These are phyloP conservation scores for Helianthus tuberosus DNA, from an alignment of 129 eudicot genomes.

Conservation along the genomic window DNA sequence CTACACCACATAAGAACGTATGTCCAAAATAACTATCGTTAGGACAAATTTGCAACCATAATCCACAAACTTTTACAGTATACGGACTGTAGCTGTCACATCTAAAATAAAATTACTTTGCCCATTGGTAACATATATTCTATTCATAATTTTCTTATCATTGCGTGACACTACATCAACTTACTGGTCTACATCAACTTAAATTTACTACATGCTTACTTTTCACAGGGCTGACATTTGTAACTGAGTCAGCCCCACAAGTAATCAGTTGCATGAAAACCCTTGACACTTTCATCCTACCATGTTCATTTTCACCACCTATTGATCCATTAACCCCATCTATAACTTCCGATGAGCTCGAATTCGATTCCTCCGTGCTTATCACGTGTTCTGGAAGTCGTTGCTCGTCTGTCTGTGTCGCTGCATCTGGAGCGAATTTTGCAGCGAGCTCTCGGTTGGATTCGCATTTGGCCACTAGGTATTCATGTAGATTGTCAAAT, in stretches of 20 bases:
- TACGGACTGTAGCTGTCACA: too few relatives aligned
- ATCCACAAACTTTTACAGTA: too few relatives aligned
- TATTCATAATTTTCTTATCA: too few relatives aligned
- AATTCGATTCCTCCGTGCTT: conserved; percentile 38
- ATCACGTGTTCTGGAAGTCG: neutral
- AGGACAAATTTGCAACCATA: too few relatives aligned
- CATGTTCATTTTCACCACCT: conserved; percentile 22
- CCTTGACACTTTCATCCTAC: conserved; percentile 39
- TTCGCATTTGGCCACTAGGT: conserved; percentile 39
- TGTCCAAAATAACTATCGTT: too few relatives aligned
- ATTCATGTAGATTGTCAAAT: conserved; percentile 43
- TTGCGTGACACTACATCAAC: too few relatives aligned
- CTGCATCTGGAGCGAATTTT: conserved; percentile 28
- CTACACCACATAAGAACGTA: too few relatives aligned
- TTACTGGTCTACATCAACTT: neutral
- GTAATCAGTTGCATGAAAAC: conserved; percentile 37
- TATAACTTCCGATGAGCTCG: conserved; percentile 48
- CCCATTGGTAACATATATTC: too few relatives aligned
- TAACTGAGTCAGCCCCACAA: conserved; percentile 39
- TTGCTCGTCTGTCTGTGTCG: conserved; percentile 34
- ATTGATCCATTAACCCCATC: conserved; percentile 35
- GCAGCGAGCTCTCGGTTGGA: conserved; percentile 47
- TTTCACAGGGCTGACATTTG: conserved; percentile 1
- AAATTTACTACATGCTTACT: neutral
- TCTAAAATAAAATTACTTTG: too few relatives aligned